phyloP scores from a whole-genome alignment of 345 rosid genomes.

The Pistacia atlantica region DNA sequence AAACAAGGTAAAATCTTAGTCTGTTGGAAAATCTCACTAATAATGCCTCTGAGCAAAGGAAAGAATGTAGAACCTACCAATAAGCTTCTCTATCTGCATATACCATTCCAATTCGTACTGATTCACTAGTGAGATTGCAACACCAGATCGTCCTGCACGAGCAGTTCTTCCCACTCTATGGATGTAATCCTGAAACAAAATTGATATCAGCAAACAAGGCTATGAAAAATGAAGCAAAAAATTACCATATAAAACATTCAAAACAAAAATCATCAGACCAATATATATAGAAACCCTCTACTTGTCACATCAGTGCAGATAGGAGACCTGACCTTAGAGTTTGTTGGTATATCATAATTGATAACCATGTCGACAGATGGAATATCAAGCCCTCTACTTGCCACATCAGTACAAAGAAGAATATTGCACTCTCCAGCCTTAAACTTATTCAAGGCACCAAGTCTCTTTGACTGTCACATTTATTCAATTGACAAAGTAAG shows the following conservation, averaged over 20 bases:
- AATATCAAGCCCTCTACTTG: constrained; percentile 98
- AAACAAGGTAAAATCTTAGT: constrained; percentile 13
- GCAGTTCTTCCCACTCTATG: constrained; percentile 92
- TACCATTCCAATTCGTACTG: constrained; percentile 96
- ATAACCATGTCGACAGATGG: constrained; percentile 95
- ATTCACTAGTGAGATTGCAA: constrained; percentile 85
- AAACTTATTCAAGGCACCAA: constrained; percentile 91
- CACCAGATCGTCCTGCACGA: constrained; percentile 97
- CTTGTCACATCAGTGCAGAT: background rate
- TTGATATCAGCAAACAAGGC: constrained; percentile 6
- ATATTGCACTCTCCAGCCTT: constrained; percentile 93
- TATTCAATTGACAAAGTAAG: constrained; percentile 9
- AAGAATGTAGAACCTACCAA: constrained; percentile 47
- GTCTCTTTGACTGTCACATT: constrained; percentile 74
- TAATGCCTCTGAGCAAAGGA: background rate
- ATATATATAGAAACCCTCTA: background rate
- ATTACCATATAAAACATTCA: background rate
- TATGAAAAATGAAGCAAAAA: background rate
- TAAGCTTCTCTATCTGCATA: constrained; percentile 82
- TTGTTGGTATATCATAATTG: constrained; percentile 89
- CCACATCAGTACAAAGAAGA: constrained; percentile 94
- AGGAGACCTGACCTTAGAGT: constrained; percentile 56
- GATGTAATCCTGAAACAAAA: constrained; percentile 70
- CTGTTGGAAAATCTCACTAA: background rate
- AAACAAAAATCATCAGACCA: background rate